Evolutionary conservation across 352 stramenopile species (phyloP).

Genomic region (Thraustochytrium sp.): DNA sequence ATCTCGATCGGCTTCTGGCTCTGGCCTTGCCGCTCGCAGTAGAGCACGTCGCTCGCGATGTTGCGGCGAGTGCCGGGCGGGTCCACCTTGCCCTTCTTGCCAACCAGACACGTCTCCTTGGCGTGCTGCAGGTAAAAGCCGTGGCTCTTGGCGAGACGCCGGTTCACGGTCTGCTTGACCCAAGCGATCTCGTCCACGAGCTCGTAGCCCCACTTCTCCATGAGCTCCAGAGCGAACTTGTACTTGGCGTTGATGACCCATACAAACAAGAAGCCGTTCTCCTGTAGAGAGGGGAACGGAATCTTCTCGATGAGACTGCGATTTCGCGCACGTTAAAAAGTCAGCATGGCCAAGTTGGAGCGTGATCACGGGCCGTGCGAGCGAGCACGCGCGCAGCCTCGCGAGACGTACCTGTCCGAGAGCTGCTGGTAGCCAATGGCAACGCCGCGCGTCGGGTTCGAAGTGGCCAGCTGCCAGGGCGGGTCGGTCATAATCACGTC

Average conservation of each 20-base stretch:
- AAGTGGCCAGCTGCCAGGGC: slow-evolving; percentile 53
- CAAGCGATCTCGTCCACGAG: slow-evolving; percentile 53
- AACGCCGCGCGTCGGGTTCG: slow-evolving; percentile 53
- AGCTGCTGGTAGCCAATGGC: slow-evolving; percentile 53
- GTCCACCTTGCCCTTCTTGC: slow-evolving; percentile 47
- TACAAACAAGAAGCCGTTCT: slow-evolving; percentile 51
- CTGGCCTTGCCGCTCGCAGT: slow-evolving; percentile 48
- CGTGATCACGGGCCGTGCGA: too few relatives aligned
- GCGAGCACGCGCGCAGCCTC: too few relatives aligned
- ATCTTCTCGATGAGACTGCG: slow-evolving; percentile 46
- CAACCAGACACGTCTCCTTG: slow-evolving; percentile 54
- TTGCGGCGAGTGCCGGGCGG: slow-evolving; percentile 47
- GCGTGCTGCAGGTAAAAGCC: slow-evolving; percentile 54
- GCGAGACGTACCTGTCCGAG: slow-evolving; percentile 35
- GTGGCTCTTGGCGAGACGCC: slow-evolving; percentile 52
- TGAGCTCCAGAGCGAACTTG: slow-evolving; percentile 50
- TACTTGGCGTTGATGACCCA: slow-evolving; percentile 58
- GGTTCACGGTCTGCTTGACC: slow-evolving; percentile 53
- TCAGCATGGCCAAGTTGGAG: neutral
- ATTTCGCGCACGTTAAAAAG: neutral
- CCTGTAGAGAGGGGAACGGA: slow-evolving; percentile 47
- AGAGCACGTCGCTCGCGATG: slow-evolving; percentile 52
- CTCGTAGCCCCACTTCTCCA: slow-evolving; percentile 52
- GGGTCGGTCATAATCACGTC: slow-evolving; percentile 55
- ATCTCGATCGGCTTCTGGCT: slow-evolving; percentile 54